A percentile compares a stretch with the other conserved stretches of the same genome.
These are phyloP conservation scores for Asterochloris sp. DNA, from an alignment of 139 green algal genomes.

Conservation along the genomic window DNA sequence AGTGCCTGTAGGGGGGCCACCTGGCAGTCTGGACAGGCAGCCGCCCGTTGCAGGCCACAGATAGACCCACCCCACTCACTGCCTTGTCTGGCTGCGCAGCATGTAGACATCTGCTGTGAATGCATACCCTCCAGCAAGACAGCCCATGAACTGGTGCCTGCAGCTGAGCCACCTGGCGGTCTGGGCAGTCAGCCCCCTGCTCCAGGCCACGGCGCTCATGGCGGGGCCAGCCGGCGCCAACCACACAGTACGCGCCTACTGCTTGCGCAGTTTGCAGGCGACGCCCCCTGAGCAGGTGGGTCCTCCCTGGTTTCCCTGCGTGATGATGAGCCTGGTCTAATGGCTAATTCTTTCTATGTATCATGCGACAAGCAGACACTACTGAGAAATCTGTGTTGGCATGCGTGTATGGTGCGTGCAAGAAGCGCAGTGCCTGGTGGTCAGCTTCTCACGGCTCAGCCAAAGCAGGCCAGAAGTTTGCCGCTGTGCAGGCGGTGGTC, in stretches of 20 bases:
- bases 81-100: background rate
- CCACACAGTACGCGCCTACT: conserved; percentile 33
- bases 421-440: no score
- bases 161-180: conserved; percentile 15
- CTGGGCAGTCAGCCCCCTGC: conserved; percentile 22
- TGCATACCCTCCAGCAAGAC: background rate
- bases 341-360: background rate
- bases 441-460: no score
- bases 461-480: no score
- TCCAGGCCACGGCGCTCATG: conserved; percentile 68
- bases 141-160: background rate
- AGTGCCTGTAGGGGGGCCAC: background rate
- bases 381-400: background rate
- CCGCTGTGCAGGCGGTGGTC: no score
- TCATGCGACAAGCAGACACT: background rate
- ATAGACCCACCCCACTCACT: background rate
- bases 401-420: background rate
- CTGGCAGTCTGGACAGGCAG: background rate
- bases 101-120: background rate
- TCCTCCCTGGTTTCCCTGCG: no score
- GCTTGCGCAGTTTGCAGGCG: conserved; percentile 35
- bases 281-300: conserved; percentile 34
- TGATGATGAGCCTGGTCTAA: no score
- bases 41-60: background rate
- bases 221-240: conserved; percentile 29